Evolutionary conservation across 768 basidiomycete species (phyloP), one percentile per base, ranked within the genome.

Genomic region (Mycena rosella): DNA sequence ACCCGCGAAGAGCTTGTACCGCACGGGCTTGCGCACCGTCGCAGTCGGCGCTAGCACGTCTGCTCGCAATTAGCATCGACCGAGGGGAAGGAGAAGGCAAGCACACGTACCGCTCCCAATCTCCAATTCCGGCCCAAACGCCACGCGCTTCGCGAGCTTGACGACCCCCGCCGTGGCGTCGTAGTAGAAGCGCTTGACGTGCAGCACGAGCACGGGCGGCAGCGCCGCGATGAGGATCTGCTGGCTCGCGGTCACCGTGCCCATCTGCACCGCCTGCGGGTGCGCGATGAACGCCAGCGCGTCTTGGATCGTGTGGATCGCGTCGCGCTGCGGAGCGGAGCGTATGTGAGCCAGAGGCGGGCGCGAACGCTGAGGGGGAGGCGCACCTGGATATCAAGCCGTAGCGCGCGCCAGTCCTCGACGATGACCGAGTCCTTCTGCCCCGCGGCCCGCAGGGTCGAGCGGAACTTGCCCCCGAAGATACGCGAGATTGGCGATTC

Each of bases 391-490:
- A 99, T 97, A 76, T 98, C 96, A 8, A 99, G 82, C 67, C 93
- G 86, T 20, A 99, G 78, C 9, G 93, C 90, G 66, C 95, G 88
- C 91, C 96, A 98, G 60, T 96, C 96, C 78, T 98, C 96, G 18
- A 96, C 86, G 27, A 95, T 88, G 27, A 94, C 91, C 1, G 92
- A 93, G 74, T 98, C 96, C 70, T 91, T 91, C 73, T 94, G 90
- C 17, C 91, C 89, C 1, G 95, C 94, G 9, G 90, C 90, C 44
- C 88, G 87, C 3, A 98, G 82, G 1, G 94, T 91, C 26, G 94
- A 93, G 22, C 96, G 89, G 80, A 96, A 92, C 75, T 94, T 95
- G 36, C 97, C 96, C 30, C 96, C 95, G 73, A 99, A 99, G 65
- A 99, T 93, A 27, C 92, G 84, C 0, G 95, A 94, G 58, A 99